phyloP scores from a whole-genome alignment of 148 eudicot genomes.

The Rhododendron molle region DNA sequence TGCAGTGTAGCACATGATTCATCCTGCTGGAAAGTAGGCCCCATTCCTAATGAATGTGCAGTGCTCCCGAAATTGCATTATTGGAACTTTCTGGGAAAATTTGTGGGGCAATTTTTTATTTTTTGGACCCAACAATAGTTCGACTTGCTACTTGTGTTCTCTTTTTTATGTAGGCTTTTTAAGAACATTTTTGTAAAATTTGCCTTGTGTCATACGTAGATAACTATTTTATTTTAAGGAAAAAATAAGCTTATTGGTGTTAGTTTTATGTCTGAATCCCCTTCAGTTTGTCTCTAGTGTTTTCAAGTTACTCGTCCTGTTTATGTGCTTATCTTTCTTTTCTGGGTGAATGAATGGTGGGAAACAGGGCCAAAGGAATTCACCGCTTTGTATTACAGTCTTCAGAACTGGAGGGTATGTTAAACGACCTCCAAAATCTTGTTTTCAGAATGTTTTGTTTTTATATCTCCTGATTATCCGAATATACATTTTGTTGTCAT shows the following conservation, averaged over 20 bases:
- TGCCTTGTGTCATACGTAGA: background rate
- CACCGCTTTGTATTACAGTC: constrained; percentile 61
- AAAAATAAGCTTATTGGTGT: background rate
- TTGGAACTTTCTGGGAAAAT: background rate
- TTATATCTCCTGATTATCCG: background rate
- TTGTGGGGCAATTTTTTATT: background rate
- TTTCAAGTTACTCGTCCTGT: background rate
- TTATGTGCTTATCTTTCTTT: background rate
- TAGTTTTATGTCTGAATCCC: background rate
- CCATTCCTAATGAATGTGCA: background rate
- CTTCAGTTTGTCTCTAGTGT: background rate
- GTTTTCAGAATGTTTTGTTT: background rate
- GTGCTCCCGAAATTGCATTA: background rate
- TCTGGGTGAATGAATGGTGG: background rate
- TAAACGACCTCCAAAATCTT: background rate
- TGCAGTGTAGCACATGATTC: background rate
- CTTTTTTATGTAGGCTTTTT: background rate
- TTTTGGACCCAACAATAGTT: background rate
- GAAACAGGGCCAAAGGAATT: constrained; percentile 87
- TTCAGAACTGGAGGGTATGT: constrained; percentile 90
- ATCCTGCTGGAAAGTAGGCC: background rate
- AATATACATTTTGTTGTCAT: background rate
- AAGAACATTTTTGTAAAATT: background rate
- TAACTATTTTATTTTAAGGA: background rate
- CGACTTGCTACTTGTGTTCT: background rate